Base-by-base conservation (phyloP, 179 eudicot species). In the Drosera spatulata region DNA sequence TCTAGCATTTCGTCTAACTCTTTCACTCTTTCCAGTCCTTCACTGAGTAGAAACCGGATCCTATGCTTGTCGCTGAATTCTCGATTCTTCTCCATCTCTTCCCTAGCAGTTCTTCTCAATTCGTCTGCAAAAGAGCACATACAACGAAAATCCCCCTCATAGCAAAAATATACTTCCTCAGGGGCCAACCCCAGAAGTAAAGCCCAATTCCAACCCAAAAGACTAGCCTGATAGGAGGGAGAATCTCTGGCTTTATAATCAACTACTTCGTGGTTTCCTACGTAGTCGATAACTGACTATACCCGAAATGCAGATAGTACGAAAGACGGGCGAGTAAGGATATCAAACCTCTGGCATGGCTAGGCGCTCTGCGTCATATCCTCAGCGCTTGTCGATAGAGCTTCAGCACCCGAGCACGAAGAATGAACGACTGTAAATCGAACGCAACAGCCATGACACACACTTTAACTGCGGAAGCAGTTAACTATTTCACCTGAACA, bases 1-100 rank as follows among this genome's bases (percentile, higher is more conserved):
- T 91, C 98, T 8, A 91, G 91, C 85, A 85, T 91, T 80, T 88
- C 95, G 61, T 79, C 82, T 60, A 93, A 66, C 41, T 73, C 73
- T 75, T 88, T 86, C 63, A 88, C 64, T 75, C 82, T 84, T 66
- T 76, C 85, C 11, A 64, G 50, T 62, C 88, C 99, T 68, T 93
- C 95, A 48, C 96, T 82, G 11, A 91, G 54, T 67, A 91, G 77
- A 73, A 71, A 93, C 40, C 88, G 83, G 44, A 89, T 80, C 82
- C 79, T 79, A 74, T 84, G 96, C 68, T 73, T 88, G 77, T 88
- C 99, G 41, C 50, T 68, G 75, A 93, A 93, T 14, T 63, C 74
- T 65, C 82, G 73, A 65, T 89, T 82, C 49, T 64, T 77, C 66
- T 86, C 99, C 73, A 89, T 75, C 73, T 93, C 99, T 69, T 82